Evolutionary conservation across 1,284 basidiomycete genomes (phyloP).

Genomic region (Entoloma clypeatum): DNA sequence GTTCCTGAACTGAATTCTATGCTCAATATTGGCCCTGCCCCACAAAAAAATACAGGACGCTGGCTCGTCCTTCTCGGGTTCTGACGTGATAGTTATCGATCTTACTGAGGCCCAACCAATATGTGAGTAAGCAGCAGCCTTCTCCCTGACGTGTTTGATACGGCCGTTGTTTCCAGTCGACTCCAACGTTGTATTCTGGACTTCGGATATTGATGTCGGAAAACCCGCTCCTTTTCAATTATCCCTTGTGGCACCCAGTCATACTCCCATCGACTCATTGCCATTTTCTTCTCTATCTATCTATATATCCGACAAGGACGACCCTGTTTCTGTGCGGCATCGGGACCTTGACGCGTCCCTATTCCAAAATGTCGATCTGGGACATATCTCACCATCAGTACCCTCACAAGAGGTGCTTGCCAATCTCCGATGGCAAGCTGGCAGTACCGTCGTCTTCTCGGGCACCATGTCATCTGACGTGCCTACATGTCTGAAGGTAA

Average conservation of each 20-base stretch:
- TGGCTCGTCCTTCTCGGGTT: too few relatives aligned
- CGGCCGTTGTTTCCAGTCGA: conserved; percentile 46
- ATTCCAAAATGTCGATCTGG: conserved; percentile 42
- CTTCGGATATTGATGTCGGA: conserved; percentile 54
- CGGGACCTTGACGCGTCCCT: conserved; percentile 18
- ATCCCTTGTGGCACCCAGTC: conserved; percentile 46
- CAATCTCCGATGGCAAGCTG: conserved; percentile 54
- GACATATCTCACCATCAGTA: conserved; percentile 29
- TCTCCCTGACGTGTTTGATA: conserved; percentile 8
- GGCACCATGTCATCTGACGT: conserved; percentile 50
- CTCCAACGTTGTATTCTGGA: conserved; percentile 68
- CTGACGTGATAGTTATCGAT: conserved; percentile 57
- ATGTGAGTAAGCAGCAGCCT: conserved; percentile 39
- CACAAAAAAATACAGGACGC: too few relatives aligned
- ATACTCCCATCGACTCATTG: conserved; percentile 46
- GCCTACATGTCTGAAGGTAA: conserved; percentile 51
- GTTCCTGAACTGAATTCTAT: background rate
- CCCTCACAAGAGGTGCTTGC: conserved; percentile 28
- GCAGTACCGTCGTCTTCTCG: conserved; percentile 48
- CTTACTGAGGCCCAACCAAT: conserved; percentile 59
- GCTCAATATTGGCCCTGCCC: background rate
- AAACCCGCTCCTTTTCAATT: conserved; percentile 71
- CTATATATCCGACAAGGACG: conserved; percentile 45
- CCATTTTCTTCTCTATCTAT: conserved; percentile 59
- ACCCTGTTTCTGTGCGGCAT: conserved; percentile 50